Conservation (phyloP, 768 basidiomycete genomes). For the Lyophyllum atratum region DNA sequence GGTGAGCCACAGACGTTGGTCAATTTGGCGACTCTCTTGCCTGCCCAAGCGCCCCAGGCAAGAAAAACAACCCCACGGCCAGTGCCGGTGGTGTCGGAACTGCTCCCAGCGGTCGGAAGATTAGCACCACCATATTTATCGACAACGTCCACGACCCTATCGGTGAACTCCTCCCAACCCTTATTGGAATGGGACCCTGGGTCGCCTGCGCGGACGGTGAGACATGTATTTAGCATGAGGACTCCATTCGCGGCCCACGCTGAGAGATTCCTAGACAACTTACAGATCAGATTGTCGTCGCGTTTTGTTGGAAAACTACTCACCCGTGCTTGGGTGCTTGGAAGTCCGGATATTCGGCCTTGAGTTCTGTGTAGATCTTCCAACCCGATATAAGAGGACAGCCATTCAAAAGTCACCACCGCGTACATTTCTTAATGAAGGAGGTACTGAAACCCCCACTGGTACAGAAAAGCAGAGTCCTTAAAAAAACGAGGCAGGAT, state of each 20-base stretch:
- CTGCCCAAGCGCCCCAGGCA: slow-evolving; percentile 89
- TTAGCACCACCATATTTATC: slow-evolving; percentile 77
- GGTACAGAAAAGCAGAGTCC: slow-evolving; percentile 93
- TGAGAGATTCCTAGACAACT: slow-evolving; percentile 64
- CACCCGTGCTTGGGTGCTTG: slow-evolving; percentile 82
- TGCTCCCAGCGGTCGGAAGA: slow-evolving; percentile 38
- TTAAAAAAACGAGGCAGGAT: slow-evolving; percentile 29
- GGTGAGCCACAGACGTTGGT: slow-evolving; percentile 52
- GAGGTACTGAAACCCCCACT: slow-evolving; percentile 70
- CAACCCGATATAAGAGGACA: slow-evolving; percentile 10
- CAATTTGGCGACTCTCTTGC: slow-evolving; percentile 77
- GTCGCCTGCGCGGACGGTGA: slow-evolving; percentile 78
- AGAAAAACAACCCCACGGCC: slow-evolving; percentile 79
- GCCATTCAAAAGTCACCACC: background rate
- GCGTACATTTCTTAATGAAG: slow-evolving; percentile 82
- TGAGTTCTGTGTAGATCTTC: slow-evolving; percentile 88
- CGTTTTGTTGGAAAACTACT: slow-evolving; percentile 23
- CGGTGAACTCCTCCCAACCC: slow-evolving; percentile 94
- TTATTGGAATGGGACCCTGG: slow-evolving; percentile 82
- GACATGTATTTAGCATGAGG: slow-evolving; percentile 87
- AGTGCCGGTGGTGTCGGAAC: slow-evolving; percentile 44
- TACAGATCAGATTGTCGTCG: background rate
- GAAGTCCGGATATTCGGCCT: slow-evolving; percentile 80
- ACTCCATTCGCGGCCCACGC: slow-evolving; percentile 87
- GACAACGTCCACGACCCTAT: slow-evolving; percentile 73